phyloP scores from a whole-genome alignment of 345 rosid genomes.

The Rhodamnia argentea region DNA sequence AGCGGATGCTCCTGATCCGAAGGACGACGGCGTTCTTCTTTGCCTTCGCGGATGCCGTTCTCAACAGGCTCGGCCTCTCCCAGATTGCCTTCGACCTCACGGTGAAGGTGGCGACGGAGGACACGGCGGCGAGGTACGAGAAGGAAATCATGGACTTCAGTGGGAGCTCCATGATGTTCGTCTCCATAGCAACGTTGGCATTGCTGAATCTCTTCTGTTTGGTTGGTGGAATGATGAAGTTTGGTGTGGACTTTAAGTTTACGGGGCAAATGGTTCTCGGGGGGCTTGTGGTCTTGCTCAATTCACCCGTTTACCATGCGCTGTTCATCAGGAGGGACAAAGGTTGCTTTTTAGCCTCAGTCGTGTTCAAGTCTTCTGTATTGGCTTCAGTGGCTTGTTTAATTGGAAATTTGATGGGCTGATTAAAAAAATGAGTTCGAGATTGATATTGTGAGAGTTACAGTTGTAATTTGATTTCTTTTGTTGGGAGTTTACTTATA shows the following conservation, averaged over 20 bases:
- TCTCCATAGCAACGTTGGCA: slow-evolving; percentile 22
- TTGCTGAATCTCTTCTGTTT: slow-evolving; percentile 27
- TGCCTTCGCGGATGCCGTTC: slow-evolving; percentile 13
- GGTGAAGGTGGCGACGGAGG: slow-evolving; percentile 19
- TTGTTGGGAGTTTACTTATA: neutral
- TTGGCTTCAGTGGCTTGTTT: slow-evolving; percentile 21
- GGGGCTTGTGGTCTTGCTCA: slow-evolving; percentile 13
- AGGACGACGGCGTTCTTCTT: slow-evolving; percentile 19
- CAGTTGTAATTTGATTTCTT: neutral
- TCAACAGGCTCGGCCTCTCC: slow-evolving; percentile 20
- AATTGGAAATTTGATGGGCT: neutral
- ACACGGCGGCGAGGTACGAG: slow-evolving; percentile 18
- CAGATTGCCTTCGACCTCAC: slow-evolving; percentile 23
- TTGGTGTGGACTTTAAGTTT: neutral
- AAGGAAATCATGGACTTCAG: slow-evolving; percentile 34
- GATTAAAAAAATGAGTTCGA: neutral
- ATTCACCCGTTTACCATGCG: slow-evolving; percentile 20
- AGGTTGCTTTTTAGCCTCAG: slow-evolving; percentile 14
- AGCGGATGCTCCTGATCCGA: slow-evolving; percentile 19
- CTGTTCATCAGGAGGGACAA: slow-evolving; percentile 20
- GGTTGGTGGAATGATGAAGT: neutral
- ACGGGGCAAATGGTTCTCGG: slow-evolving; percentile 9
- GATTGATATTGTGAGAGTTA: neutral
- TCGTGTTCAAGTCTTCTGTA: slow-evolving; percentile 14
- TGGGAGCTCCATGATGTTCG: slow-evolving; percentile 19